Base-by-base conservation (phyloP, 345 rosid species). In the Eucalyptus virginea region DNA sequence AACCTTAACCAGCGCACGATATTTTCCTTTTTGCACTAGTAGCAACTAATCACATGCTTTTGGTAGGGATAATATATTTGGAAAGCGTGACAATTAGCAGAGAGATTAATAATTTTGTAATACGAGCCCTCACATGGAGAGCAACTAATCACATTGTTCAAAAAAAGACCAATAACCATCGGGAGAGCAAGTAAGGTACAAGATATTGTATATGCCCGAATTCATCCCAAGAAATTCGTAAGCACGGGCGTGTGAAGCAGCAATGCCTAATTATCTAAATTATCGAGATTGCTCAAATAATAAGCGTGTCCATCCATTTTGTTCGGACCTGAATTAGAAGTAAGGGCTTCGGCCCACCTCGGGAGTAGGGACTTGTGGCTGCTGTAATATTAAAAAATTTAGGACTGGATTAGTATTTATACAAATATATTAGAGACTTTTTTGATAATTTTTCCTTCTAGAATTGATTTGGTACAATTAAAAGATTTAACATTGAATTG, bases 341-440 rank as follows among this genome's bases (percentile, higher is more conserved):
- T 30, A 62, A 62, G 69, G 69, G 34, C 32, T 62, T 2, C 0
- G 5, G 69, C 16, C 69, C 18, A 62, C 77, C 37, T 65, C 1
- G 1, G 23, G 40, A 65, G 77, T n/a, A 15, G 32, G 77, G 77
- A 65, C 4, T 30, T 62, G 17, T 30, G 69, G 18, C 34, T 62
- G 13, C 8, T 13, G n/a, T 28, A 13, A 60, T 28, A 60, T 6
- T 28, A 6, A 62, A 28, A 28, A 15, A 18, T 62, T 30, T 62
- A 30, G 4, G 0, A 62, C 0, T 28, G 2, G 0, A 62, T 62
- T 62, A 13, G 0, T 30, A 28, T 30, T 14, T 6, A 14, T 4
- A 30, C 3, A 65, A 65, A 30, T 15, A 8, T 16, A 14, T 65
- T 7, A n/a, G 5, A 17, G 0, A 4, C 3, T 65, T 65, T 65